phyloP scores from a whole-genome alignment of 257 asterid species.

The Schizonepeta tenuifolia region DNA sequence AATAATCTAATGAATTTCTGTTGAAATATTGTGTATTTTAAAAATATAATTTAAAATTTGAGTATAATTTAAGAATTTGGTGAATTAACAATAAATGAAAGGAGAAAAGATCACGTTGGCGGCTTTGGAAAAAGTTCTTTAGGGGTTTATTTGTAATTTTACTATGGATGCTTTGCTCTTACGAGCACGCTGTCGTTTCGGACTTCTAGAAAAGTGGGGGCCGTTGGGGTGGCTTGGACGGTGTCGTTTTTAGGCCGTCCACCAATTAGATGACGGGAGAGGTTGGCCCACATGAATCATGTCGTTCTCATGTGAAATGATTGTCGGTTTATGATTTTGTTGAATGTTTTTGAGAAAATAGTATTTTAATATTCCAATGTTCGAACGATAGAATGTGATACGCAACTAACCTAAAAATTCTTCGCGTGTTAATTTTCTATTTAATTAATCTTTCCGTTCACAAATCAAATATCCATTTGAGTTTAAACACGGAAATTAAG shows the following conservation, averaged over 20 bases:
- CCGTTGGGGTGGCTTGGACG: constrained; percentile 44
- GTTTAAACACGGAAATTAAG: no score
- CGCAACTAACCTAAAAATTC: background rate
- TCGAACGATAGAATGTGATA: background rate
- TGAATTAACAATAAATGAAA: no score
- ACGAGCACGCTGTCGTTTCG: constrained; percentile 37
- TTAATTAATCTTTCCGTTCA: no score
- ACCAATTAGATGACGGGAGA: constrained; percentile 6
- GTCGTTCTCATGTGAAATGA: constrained; percentile 32
- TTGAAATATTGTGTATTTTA: no score
- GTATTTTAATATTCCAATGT: no score
- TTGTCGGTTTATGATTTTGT: constrained; percentile 33
- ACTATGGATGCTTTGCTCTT: constrained; percentile 22
- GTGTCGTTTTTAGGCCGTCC: constrained; percentile 40
- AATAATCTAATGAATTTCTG: constrained; percentile 30
- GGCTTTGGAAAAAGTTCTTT: constrained; percentile 30
- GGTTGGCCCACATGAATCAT: constrained; percentile 49
- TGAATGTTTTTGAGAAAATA: background rate
- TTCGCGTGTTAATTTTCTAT: no score
- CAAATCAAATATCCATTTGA: no score
- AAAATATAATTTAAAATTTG: no score
- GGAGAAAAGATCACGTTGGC: constrained; percentile 6
- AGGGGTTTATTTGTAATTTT: constrained; percentile 37
- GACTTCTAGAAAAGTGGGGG: constrained; percentile 30
- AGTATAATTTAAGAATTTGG: no score